phyloP scores from a whole-genome alignment of 805 yeast genomes.

The Myxozyma vanderwaltii region DNA sequence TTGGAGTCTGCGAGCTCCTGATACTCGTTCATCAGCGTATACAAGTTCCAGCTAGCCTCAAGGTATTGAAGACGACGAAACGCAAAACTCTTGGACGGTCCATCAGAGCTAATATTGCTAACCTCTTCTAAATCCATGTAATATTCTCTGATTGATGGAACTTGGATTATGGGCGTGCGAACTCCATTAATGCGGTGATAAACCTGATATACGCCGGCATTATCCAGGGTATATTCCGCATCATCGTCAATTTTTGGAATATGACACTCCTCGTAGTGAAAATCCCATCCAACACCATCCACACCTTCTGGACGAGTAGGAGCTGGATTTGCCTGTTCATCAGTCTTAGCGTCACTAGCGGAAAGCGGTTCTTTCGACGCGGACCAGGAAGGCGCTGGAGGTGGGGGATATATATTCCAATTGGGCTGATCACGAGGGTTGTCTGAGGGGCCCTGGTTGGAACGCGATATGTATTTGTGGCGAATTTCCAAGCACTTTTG shows the following conservation, averaged over 20 bases:
- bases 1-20: conserved; percentile 90
- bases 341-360: conserved; percentile 43
- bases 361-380: conserved; percentile 58
- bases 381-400: conserved; percentile 89
- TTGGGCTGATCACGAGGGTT: conserved; percentile 78
- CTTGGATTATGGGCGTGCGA: conserved; percentile 11
- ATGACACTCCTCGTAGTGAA: conserved; percentile 57
- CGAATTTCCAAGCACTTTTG: conserved; percentile 67
- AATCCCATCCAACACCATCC: conserved; percentile 50
- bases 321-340: conserved; percentile 31
- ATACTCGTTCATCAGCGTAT: conserved; percentile 83
- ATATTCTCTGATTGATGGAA: conserved; percentile 81
- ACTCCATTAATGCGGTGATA: conserved; percentile 40
- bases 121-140: conserved; percentile 79
- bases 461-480: conserved; percentile 68
- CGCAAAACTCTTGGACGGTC: conserved; percentile 96
- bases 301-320: conserved; percentile 23
- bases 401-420: conserved; percentile 89
- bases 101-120: conserved; percentile 79
- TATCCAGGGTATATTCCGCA: conserved; percentile 52
- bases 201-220: conserved; percentile 72
- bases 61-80: conserved; percentile 88
- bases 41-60: conserved; percentile 96
- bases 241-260: conserved; percentile 55
- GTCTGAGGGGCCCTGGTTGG: conserved; percentile 70